Evolutionary conservation across 768 basidiomycete genomes (phyloP).

Genomic region (Lactifluus volemus): DNA sequence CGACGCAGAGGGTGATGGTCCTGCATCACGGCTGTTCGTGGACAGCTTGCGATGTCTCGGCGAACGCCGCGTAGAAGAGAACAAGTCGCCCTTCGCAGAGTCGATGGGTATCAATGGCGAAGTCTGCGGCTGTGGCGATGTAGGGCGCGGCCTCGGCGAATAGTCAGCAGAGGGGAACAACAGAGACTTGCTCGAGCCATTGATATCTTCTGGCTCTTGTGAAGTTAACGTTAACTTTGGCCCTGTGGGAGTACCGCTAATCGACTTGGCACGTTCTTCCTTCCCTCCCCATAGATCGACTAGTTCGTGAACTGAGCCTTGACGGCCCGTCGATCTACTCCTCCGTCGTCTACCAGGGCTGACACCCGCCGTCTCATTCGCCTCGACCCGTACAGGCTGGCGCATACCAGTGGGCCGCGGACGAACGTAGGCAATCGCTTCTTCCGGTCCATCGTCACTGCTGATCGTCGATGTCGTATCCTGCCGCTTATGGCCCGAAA

Average conservation of each 20-base stretch:
- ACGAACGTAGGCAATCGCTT: conserved; percentile 22
- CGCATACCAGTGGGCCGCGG: not conserved
- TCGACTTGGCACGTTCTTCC: conserved; percentile 5
- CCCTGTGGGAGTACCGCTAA: not conserved
- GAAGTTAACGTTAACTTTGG: not conserved
- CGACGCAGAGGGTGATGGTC: not conserved
- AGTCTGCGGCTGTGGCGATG: conserved; percentile 10
- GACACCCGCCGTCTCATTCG: conserved; percentile 17
- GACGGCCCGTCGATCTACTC: conserved; percentile 44
- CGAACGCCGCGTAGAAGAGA: not conserved
- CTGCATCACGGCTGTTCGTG: conserved; percentile 7
- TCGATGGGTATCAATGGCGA: conserved; percentile 9
- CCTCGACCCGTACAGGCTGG: conserved; percentile 3
- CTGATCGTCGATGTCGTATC: conserved; percentile 42
- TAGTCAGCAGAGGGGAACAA: not conserved
- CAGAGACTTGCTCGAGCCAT: not conserved
- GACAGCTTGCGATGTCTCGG: conserved; percentile 16
- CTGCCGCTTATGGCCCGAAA: conserved; percentile 19
- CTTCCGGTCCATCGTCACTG: conserved; percentile 50
- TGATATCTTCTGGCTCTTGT: conserved; percentile 1
- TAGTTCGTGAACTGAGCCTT: conserved; percentile 78
- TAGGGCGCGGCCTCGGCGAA: conserved; percentile 9
- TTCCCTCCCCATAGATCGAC: conserved; percentile 73
- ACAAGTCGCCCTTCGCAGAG: not conserved
- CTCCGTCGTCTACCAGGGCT: conserved; percentile 22